Evolutionary conservation across 345 rosid species (phyloP), one percentile per base, ranked within the genome.

Genomic region (Combretum micranthum): DNA sequence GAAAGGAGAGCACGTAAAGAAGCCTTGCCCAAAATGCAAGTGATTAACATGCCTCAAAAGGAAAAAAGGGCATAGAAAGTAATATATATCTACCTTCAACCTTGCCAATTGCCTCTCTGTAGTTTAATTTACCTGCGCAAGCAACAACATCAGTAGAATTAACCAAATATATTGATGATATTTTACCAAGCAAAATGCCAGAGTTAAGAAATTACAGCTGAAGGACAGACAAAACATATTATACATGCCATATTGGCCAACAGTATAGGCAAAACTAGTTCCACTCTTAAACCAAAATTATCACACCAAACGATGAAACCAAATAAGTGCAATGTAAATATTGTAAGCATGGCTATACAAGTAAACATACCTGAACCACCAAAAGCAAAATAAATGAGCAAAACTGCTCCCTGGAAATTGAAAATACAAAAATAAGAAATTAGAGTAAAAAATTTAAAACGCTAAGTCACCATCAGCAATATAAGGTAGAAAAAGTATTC

Each of bases 311-410:
- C 10, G 20, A 11, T 21, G 23, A 7, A 46, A 25, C 19, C 11
- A 15, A 21, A 11, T 16, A 20, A 52, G n/a, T 20, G 17, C 51
- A 50, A 32, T 42, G 44, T 11, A 26, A 44, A 44, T 20, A 48
- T 12, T 54, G 42, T 0, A 63, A 32, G 16, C 19, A 21, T 13
- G n/a, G 16, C 15, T 18, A 63, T 32, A 47, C 15, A 17, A 16
- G 49, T n/a, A 47, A n/a, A 63, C 67, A 58, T 19, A 85, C 99
- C 89, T 56, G 83, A 75, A 56, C 96, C 93, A 57, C 90, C 77
- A 70, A 62, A 80, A 62, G 78, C 91, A 64, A 78, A 83, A 54
- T 80, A 87, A 52, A 93, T 72, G 48, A 93, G 87, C 50, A 93
- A 80, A 50, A 83, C 70, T 12, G 89, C 88, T 53, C 97, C 99